These are phyloP conservation scores for Odontarrhena argentea DNA, from an alignment of 345 rosid genomes.

Conservation along the genomic window DNA sequence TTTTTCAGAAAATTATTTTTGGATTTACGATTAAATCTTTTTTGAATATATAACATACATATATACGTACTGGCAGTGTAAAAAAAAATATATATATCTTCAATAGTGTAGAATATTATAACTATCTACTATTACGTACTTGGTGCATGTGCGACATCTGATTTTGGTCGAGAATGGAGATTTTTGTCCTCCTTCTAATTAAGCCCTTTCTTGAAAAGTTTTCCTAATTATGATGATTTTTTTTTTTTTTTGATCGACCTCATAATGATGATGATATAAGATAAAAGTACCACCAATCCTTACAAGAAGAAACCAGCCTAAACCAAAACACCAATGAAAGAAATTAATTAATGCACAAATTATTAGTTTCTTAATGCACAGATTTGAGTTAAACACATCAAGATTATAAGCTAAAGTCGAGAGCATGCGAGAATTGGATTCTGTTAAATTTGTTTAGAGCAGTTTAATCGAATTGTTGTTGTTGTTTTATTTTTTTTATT, in stretches of 20 bases:
- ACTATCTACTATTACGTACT: neutral
- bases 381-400: no score
- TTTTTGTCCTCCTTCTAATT: neutral
- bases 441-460: neutral
- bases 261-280: neutral
- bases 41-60: no score
- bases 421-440: neutral
- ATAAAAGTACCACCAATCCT: neutral
- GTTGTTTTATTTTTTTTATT: neutral
- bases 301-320: neutral
- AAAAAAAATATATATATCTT: neutral
- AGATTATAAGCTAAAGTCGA: neutral
- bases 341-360: neutral
- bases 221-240: neutral
- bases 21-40: no score
- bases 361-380: neutral
- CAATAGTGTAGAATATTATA: neutral
- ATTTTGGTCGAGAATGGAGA: neutral
- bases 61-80: no score
- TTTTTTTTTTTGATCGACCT: no score
- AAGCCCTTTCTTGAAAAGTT: neutral
- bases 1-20: no score
- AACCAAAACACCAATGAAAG: neutral
- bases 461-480: neutral
- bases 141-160: conserved; percentile 18